phyloP scores from a whole-genome alignment of 176 grass and related monocot genomes.

The Rhynchospora breviuscula region DNA sequence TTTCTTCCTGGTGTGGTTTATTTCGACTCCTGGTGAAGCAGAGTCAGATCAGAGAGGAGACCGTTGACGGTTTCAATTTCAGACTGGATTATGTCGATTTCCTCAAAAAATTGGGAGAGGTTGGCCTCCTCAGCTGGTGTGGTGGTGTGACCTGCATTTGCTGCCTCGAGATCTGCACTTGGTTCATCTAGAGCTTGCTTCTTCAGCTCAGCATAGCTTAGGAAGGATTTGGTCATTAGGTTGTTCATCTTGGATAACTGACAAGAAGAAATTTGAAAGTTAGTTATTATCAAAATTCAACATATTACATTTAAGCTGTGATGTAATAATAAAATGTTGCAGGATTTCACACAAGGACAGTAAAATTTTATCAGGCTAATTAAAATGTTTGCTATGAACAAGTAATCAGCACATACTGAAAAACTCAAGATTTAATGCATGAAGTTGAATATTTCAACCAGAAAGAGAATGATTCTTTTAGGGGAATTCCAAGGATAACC shows the following conservation, averaged over 20 bases:
- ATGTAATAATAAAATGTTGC: background rate
- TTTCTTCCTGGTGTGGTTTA: no score
- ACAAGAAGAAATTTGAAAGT: background rate
- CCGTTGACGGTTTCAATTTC: slow-evolving; percentile 27
- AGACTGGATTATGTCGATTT: slow-evolving; percentile 31
- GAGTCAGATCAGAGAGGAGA: slow-evolving; percentile 32
- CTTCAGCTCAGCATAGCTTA: slow-evolving; percentile 20
- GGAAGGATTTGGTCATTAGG: slow-evolving; percentile 31
- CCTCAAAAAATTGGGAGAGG: slow-evolving; percentile 29
- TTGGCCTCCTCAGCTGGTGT: slow-evolving; percentile 17
- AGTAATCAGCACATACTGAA: background rate
- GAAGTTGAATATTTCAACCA: background rate
- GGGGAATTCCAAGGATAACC: background rate
- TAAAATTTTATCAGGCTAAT: background rate
- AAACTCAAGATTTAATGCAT: slow-evolving; percentile 4
- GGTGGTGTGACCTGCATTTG: background rate
- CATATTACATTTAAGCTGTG: background rate
- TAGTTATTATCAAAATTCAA: background rate
- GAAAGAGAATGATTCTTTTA: background rate
- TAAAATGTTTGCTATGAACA: background rate
- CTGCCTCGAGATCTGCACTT: slow-evolving; percentile 8
- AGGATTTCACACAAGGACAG: background rate
- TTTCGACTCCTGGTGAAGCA: slow-evolving; percentile 34
- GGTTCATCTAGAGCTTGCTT: slow-evolving; percentile 16
- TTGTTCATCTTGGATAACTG: slow-evolving; percentile 26